phyloP scores from a whole-genome alignment of 2,329 filamentous ascomycete species.

The Tetracladium maxilliforme region DNA sequence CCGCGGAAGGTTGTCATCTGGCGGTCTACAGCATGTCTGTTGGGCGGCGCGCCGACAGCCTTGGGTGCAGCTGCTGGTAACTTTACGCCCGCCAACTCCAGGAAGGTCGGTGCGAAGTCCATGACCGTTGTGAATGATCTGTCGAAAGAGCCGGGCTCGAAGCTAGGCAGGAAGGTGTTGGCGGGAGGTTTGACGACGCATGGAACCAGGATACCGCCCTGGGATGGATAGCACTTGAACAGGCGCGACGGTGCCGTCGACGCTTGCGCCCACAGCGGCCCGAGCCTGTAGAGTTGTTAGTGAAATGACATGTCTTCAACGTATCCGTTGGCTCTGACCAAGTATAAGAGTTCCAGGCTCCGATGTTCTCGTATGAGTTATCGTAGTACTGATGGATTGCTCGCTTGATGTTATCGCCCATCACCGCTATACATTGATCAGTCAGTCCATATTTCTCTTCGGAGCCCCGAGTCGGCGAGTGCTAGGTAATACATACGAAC shows the following conservation, averaged over 20 bases:
- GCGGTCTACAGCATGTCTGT: too few relatives aligned
- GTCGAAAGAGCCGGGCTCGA: constrained; percentile 7
- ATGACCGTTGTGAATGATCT: constrained; percentile 21
- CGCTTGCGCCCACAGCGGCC: constrained; percentile 36
- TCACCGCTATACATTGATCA: constrained; percentile 10
- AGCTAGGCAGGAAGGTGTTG: constrained; percentile 3
- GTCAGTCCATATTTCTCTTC: constrained; percentile 1
- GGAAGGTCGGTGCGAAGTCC: constrained; percentile 19
- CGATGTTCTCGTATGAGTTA: constrained; percentile 37
- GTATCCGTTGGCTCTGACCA: constrained; percentile 40
- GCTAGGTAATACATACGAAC: constrained; percentile 4
- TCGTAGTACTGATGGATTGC: constrained; percentile 19
- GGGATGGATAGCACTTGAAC: constrained; percentile 21
- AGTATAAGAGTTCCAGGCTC: constrained; percentile 38
- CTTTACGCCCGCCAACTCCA: constrained; percentile 16
- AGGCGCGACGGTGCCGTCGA: constrained; percentile 25
- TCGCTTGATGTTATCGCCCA: constrained; percentile 13
- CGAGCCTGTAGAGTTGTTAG: constrained; percentile 14
- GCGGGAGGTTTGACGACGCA: constrained; percentile 15
- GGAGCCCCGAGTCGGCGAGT: too few relatives aligned
- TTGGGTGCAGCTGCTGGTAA: constrained; percentile 9
- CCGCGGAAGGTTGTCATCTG: constrained; percentile 3
- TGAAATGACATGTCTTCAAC: too few relatives aligned
- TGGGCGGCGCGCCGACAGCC: too few relatives aligned
- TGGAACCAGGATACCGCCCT: constrained; percentile 3